phyloP scores from a whole-genome alignment of 176 grass and related monocot species.

The Triticum dicoccoides region DNA sequence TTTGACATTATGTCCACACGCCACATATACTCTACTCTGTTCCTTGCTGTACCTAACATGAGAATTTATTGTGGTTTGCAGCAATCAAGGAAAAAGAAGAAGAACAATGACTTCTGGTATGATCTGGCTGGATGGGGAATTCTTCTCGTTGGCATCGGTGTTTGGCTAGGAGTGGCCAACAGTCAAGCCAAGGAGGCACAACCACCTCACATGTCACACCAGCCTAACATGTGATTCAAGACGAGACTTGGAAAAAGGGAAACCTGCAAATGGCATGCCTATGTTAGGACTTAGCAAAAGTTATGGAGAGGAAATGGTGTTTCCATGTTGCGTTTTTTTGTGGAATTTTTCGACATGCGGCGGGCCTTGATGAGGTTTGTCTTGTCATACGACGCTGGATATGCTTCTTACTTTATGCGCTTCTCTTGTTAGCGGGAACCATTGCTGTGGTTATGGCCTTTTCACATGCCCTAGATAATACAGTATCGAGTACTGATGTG shows the following conservation, averaged over 20 bases:
- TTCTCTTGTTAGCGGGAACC: neutral
- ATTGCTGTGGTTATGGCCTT: neutral
- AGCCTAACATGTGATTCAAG: slow-evolving; percentile 29
- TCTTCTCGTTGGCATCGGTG: slow-evolving; percentile 45
- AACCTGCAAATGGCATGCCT: neutral
- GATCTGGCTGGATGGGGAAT: slow-evolving; percentile 72
- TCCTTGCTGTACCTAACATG: neutral
- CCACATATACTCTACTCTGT: neutral
- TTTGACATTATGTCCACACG: neutral
- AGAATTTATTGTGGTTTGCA: slow-evolving; percentile 36
- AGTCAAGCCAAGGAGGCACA: neutral
- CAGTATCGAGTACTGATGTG: neutral
- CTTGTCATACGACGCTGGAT: slow-evolving; percentile 17
- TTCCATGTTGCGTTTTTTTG: slow-evolving; percentile 27
- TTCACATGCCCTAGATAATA: neutral
- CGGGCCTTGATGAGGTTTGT: slow-evolving; percentile 26
- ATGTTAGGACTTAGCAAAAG: slow-evolving; percentile 13
- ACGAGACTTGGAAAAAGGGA: neutral
- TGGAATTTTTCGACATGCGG: slow-evolving; percentile 25
- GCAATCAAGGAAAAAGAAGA: slow-evolving; percentile 60
- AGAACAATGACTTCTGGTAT: slow-evolving; percentile 64
- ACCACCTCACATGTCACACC: neutral
- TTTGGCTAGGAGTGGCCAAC: slow-evolving; percentile 54
- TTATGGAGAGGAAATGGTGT: slow-evolving; percentile 21
- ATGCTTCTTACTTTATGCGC: slow-evolving; percentile 6